These are phyloP conservation scores for Colletotrichum sojae DNA, from an alignment of 2,329 filamentous ascomycete genomes.

Conservation along the genomic window DNA sequence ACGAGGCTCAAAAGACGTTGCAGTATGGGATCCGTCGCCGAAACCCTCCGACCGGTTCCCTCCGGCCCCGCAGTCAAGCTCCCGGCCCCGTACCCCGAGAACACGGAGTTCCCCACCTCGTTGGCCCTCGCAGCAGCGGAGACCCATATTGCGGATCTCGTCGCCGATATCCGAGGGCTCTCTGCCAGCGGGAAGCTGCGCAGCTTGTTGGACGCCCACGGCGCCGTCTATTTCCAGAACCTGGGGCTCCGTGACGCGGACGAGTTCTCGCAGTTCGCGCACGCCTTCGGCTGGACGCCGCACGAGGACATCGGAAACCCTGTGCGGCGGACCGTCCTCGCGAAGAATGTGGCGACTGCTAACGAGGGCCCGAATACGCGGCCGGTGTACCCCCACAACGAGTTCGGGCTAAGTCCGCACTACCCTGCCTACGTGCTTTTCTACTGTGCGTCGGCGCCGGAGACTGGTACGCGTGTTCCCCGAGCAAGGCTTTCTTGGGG, in stretches of 20 bases:
- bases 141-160: conserved; percentile 15
- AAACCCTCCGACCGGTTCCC: neutral
- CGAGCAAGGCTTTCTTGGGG: no score
- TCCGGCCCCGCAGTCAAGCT: conserved; percentile 19
- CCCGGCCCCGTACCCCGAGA: conserved; percentile 14
- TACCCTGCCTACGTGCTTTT: conserved; percentile 47
- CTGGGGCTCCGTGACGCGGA: conserved; percentile 40
- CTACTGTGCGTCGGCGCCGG: conserved; percentile 44
- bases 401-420: conserved; percentile 46
- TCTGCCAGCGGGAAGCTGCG: conserved; percentile 13
- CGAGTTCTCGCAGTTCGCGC: conserved; percentile 46
- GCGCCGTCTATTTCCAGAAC: conserved; percentile 46
- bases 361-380: conserved; percentile 47
- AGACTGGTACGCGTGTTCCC: conserved; percentile 39
- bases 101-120: conserved; percentile 15
- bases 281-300: conserved; percentile 46
- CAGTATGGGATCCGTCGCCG: neutral
- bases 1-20: neutral
- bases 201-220: conserved; percentile 40
- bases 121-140: neutral
- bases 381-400: conserved; percentile 46
- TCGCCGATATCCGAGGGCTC: conserved; percentile 12
- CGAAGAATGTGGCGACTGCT: conserved; percentile 47
- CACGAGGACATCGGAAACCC: conserved; percentile 48
- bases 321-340: conserved; percentile 44